Evolutionary conservation across 257 asterid species (phyloP).

Genomic region (Solanum verrucosum): DNA sequence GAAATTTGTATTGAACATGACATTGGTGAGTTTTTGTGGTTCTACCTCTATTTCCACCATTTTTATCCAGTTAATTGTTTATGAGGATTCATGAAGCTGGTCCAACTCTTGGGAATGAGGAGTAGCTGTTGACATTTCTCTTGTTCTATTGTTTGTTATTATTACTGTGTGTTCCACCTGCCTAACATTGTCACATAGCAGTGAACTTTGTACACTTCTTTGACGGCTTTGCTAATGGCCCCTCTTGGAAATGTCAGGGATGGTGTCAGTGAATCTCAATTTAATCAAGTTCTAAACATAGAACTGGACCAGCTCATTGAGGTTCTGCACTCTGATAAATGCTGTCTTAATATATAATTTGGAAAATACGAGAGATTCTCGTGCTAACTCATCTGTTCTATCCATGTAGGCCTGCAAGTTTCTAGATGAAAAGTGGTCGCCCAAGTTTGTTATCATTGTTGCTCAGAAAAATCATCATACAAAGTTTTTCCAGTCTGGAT

Average conservation of each 20-base stretch:
- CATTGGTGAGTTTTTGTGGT: neutral
- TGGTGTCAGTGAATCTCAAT: conserved; percentile 88
- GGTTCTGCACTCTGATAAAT: conserved; percentile 23
- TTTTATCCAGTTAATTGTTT: neutral
- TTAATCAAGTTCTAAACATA: conserved; percentile 70
- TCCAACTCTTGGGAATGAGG: neutral
- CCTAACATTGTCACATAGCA: neutral
- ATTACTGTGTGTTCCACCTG: neutral
- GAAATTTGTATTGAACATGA: neutral
- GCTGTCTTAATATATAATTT: neutral
- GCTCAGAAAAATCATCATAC: conserved; percentile 97
- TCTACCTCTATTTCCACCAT: neutral
- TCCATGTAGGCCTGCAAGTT: conserved; percentile 71
- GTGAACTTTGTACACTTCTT: neutral
- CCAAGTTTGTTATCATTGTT: conserved; percentile 72
- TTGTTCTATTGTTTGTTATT: neutral
- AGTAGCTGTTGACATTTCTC: neutral
- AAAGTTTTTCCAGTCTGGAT: conserved; percentile 61
- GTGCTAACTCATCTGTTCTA: neutral
- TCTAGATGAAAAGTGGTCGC: conserved; percentile 72
- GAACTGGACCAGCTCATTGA: conserved; percentile 79
- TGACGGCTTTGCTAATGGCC: neutral
- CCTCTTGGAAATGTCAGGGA: conserved; percentile 34
- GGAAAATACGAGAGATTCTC: neutral
- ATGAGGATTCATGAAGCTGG: neutral